phyloP scores from a whole-genome alignment of 2,329 filamentous ascomycete genomes.

The Aspergillus sp. region DNA sequence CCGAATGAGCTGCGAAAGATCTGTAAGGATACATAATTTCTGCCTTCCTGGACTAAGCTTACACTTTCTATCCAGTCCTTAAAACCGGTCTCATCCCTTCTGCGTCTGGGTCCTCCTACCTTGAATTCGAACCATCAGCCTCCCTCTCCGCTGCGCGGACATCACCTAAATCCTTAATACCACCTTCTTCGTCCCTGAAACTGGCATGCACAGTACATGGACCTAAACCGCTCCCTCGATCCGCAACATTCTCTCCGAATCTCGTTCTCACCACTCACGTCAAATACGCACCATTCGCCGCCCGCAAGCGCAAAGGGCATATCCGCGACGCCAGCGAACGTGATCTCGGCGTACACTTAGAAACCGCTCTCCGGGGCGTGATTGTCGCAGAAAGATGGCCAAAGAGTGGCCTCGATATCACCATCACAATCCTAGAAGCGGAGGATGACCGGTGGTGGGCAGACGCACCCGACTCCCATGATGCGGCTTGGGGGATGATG shows the following conservation, averaged over 20 bases:
- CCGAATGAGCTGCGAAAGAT: slow-evolving; percentile 77
- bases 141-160: slow-evolving; percentile 44
- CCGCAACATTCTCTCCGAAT: slow-evolving; percentile 87
- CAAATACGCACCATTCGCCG: slow-evolving; percentile 95
- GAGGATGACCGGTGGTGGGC: slow-evolving; percentile 77
- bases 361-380: slow-evolving; percentile 83
- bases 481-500: slow-evolving; percentile 82
- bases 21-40: slow-evolving; percentile 57
- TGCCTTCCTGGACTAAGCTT: slow-evolving; percentile 4
- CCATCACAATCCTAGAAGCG: slow-evolving; percentile 88
- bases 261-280: slow-evolving; percentile 89
- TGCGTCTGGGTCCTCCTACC: slow-evolving; percentile 83
- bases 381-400: slow-evolving; percentile 95
- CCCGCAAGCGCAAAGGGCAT: slow-evolving; percentile 77
- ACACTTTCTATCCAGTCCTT: slow-evolving; percentile 59
- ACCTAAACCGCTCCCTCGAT: slow-evolving; percentile 83
- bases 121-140: slow-evolving; percentile 52
- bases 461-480: slow-evolving; percentile 49
- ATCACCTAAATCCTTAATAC: slow-evolving; percentile 49
- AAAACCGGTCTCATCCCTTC: slow-evolving; percentile 91
- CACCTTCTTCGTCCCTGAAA: slow-evolving; percentile 71
- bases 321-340: slow-evolving; percentile 81
- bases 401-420: slow-evolving; percentile 96
- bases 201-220: slow-evolving; percentile 92
- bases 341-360: slow-evolving; percentile 85